phyloP scores from a whole-genome alignment of 2,329 filamentous ascomycete species.

The Raffaelea deltoideospora region DNA sequence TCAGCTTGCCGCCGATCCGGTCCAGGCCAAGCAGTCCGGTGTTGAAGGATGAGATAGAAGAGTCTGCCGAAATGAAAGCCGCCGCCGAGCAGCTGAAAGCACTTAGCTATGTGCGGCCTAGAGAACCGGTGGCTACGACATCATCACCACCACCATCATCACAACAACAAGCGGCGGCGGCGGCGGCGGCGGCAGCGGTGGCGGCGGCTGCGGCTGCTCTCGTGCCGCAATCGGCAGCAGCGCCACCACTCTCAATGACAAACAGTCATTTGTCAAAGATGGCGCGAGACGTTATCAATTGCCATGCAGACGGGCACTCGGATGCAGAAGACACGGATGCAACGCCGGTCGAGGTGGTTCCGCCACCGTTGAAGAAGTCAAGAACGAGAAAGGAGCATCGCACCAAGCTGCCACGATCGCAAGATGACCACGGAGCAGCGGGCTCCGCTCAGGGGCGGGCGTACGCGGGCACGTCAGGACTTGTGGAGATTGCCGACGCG shows the following conservation, averaged over 20 bases:
- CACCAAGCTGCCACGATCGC: constrained; percentile 4
- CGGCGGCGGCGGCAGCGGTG: too few species aligned
- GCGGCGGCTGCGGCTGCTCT: too few species aligned
- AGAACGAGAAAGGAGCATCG: constrained; percentile 5
- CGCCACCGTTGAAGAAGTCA: constrained; percentile 1
- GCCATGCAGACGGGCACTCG: constrained; percentile 2
- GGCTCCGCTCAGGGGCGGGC: constrained; percentile 1
- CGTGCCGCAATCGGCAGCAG: too few species aligned
- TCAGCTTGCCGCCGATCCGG: constrained; percentile 4
- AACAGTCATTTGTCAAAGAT: constrained; percentile 8
- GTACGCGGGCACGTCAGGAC: constrained; percentile 3
- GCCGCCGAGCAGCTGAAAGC: constrained; percentile 53
- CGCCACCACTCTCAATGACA: constrained; percentile 18
- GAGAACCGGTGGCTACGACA: too few species aligned
- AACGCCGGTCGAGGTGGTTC: background rate
- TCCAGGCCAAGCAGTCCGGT: constrained; percentile 10
- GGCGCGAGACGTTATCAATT: constrained; percentile 8
- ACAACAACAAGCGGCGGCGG: too few species aligned
- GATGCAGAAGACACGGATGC: constrained; percentile 3
- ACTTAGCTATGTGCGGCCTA: constrained; percentile 46
- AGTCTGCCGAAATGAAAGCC: constrained; percentile 55
- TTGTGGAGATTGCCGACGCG: too few species aligned
- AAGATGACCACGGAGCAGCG: constrained; percentile 6
- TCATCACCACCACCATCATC: too few species aligned
- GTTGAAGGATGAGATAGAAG: constrained; percentile 36